Base-by-base conservation (phyloP, 164 flowering plant genomes). In the Hamamelis virginiana region DNA sequence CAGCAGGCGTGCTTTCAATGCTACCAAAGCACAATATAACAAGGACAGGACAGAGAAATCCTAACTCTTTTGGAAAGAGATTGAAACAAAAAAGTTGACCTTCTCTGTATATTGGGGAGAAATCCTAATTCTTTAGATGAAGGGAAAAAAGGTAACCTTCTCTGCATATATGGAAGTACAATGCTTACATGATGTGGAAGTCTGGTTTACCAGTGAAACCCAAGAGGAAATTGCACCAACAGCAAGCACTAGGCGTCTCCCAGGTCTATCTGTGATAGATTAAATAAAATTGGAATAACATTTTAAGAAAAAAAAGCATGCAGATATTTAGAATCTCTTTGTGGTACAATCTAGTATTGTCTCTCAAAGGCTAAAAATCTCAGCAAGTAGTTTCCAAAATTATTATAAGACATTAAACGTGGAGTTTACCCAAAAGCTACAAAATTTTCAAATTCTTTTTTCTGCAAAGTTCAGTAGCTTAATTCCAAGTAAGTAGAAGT, bases 161-260 rank as follows among this genome's bases (percentile, higher is more conserved):
- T n/a, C n/a, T n/a, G n/a, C n/a, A n/a, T n/a, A n/a, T n/a, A n/a
- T n/a, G n/a, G n/a, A 33, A 33, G 41, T 33, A 44, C 5, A 59
- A 33, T 60, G 66, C 92, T 78, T 85, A 90, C 96, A 90, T 68
- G 92, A 80, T 23, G 68, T 16, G 5, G 72, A 75, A 44, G 76
- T 69, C 64, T 78, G 80, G 66, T 67, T 74, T 22, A 82, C 53
- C 25, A 86, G 62, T 56, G 86, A 80, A 69, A 86, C 68, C 78
- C 76, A 82, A 28, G 89, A 77, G 55, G 77, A 76, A 74, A 80
- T 41, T 45, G 82, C 68, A 22, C 94, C 89, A 47, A 75, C 50
- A 43, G 82, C 80, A 62, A 92, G 80, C 76, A 84, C 74, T 66
- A 83, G 80, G 64, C 94, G 90, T 69, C 97, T 84, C 65, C 88